Percentiles rank a stretch among this genome's conserved stretches.
phyloP scores from a whole-genome alignment of 139 green algal species.

The Tetradesmus obliquus region DNA sequence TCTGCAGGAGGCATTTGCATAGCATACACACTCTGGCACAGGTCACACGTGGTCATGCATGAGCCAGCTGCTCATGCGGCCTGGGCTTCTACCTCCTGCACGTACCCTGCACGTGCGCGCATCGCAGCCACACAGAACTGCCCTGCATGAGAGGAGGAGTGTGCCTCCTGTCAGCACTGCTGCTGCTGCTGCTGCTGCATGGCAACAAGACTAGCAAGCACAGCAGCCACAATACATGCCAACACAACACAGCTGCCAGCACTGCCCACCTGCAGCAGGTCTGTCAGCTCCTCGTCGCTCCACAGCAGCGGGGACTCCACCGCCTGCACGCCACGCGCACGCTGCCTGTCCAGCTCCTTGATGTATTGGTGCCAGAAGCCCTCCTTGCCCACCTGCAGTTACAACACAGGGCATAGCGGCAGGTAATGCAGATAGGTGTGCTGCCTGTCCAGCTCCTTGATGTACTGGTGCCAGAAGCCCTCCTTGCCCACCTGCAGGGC shows the following conservation, averaged over 20 bases:
- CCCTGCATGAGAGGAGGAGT: constrained; percentile 50
- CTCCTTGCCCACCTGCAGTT: constrained; percentile 46
- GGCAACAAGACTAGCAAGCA: too few relatives aligned
- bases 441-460: constrained; percentile 87
- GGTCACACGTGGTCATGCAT: constrained; percentile 57
- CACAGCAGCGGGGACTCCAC: constrained; percentile 91
- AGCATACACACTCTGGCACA: neutral
- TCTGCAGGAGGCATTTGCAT: too few relatives aligned
- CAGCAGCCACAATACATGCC: too few relatives aligned
- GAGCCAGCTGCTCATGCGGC: constrained; percentile 53
- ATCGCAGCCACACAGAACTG: constrained; percentile 81
- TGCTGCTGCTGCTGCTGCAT: too few relatives aligned
- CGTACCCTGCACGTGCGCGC: constrained; percentile 29
- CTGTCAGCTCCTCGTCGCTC: constrained; percentile 75
- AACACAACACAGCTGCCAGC: too few relatives aligned
- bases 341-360: constrained; percentile 88
- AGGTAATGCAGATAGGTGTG: neutral
- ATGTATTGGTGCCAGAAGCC: constrained; percentile 91
- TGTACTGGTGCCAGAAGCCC: constrained; percentile 87
- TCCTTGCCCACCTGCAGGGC: constrained; percentile 48
- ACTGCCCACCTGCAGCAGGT: constrained; percentile 51
- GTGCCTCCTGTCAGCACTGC: too few relatives aligned
- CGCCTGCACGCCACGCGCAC: constrained; percentile 71
- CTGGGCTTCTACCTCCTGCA: too few relatives aligned
- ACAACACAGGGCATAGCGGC: neutral